Base-by-base conservation (phyloP, 2,329 filamentous ascomycete genomes). In the Huntiella abstrusa region DNA sequence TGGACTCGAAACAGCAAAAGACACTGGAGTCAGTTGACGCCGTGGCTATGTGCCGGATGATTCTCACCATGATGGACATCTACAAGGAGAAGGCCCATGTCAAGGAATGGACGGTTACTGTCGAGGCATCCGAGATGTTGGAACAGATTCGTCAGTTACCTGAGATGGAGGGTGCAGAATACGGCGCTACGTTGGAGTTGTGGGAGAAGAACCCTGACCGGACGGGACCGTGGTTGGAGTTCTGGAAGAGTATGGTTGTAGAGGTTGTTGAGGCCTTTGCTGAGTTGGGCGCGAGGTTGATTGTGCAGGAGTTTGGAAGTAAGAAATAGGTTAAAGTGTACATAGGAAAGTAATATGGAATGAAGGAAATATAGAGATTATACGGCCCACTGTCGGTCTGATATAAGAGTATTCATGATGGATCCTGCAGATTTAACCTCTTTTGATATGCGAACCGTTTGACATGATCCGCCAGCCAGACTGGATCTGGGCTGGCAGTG, bases 1-100 rank as follows among this genome's bases (percentile, higher is more conserved):
- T 59, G n/a, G 53, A 55, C 15, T 40, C 53, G 39, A 48, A 54
- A 43, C 51, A 53, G 11, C 53, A 58, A 11, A 53, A 62, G 15
- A 50, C 55, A 0, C 53, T 74, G 13, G 55, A 56, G 3, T 60
- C 62, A 12, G 63, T 69, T 7, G 71, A 75, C 48, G 69, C 70
- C 51, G 63, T 71, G 3, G 68, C 66, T 7, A 58, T 74, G 43
- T 69, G 67, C 51, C 70, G 76, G 52, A 66, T 67, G 46, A 55
- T 76, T 11, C 58, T 75, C 46, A 58, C 65, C 34, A 62, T 77
- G 53, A 60, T 69, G 10, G 51, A 66, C 15, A 57, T 62, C 28
- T 62, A 65, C 40, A 63, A 60, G 1, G 63, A 63, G 0, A 52
- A 56, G 22, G 65, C 60, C 4, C 64, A 68, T 51, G 62, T 62